phyloP scores from a whole-genome alignment of 768 basidiomycete genomes.

The Astraeus odoratus region DNA sequence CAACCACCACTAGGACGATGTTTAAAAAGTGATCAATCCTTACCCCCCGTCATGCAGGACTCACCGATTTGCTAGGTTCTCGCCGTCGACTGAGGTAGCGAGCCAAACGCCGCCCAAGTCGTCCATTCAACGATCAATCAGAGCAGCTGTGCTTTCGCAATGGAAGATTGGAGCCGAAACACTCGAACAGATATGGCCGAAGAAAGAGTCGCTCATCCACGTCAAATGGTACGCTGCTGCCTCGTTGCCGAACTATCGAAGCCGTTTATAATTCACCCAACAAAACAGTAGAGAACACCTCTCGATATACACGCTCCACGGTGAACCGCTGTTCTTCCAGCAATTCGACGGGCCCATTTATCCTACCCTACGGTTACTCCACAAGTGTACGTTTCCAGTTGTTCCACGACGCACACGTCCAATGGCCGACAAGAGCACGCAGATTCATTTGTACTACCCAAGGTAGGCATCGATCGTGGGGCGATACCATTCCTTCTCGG shows the following conservation, averaged over 20 bases:
- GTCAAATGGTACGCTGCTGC: slow-evolving; percentile 69
- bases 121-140: slow-evolving; percentile 87
- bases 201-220: slow-evolving; percentile 91
- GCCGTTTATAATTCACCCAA: slow-evolving; percentile 11
- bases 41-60: slow-evolving; percentile 3
- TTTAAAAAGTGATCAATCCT: slow-evolving; percentile 59
- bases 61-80: slow-evolving; percentile 44
- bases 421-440: slow-evolving; percentile 6
- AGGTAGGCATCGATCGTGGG: slow-evolving; percentile 88
- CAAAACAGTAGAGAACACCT: slow-evolving; percentile 83
- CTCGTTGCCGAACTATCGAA: slow-evolving; percentile 5
- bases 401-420: not conserved
- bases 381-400: slow-evolving; percentile 67
- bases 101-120: slow-evolving; percentile 90
- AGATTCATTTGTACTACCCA: slow-evolving; percentile 91
- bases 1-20: slow-evolving; percentile 44
- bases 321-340: slow-evolving; percentile 90
- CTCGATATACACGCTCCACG: slow-evolving; percentile 84
- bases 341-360: slow-evolving; percentile 92
- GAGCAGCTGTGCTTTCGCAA: slow-evolving; percentile 71
- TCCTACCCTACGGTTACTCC: slow-evolving; percentile 83
- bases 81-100: slow-evolving; percentile 72
- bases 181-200: slow-evolving; percentile 92
- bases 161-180: slow-evolving; percentile 77
- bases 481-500: slow-evolving; percentile 95